phyloP scores from a whole-genome alignment of 192 early-diverging fungal genomes.

The Radiomyces spectabilis region DNA sequence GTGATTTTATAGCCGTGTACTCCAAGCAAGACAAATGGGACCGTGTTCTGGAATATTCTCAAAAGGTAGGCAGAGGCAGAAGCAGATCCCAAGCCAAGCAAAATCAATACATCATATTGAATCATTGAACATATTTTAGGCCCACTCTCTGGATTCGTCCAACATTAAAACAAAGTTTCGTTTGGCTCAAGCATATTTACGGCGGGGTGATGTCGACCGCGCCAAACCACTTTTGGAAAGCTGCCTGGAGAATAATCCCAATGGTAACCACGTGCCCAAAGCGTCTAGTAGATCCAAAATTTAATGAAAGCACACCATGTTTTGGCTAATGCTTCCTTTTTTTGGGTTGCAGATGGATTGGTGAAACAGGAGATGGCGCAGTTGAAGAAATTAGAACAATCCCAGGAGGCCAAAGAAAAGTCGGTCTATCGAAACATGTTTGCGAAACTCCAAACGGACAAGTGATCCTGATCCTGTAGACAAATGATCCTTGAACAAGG shows the following conservation, averaged over 20 bases:
- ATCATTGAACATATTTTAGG: slow-evolving; percentile 4
- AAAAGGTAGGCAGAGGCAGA: background rate
- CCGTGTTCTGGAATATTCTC: background rate
- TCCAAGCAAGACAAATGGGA: slow-evolving; percentile 1
- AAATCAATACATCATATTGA: background rate
- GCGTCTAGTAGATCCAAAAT: too few relatives aligned
- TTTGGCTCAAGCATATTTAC: slow-evolving; percentile 14
- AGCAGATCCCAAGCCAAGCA: background rate
- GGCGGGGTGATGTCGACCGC: background rate
- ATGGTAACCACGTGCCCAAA: too few relatives aligned
- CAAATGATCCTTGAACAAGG: too few relatives aligned
- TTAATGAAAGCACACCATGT: too few relatives aligned
- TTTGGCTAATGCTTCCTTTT: too few relatives aligned
- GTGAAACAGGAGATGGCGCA: slow-evolving; percentile 14
- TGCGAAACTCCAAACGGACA: too few relatives aligned
- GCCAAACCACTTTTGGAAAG: slow-evolving; percentile 2
- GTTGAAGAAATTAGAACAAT: background rate
- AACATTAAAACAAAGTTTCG: slow-evolving; percentile 17
- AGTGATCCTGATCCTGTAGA: too few relatives aligned
- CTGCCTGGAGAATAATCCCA: background rate
- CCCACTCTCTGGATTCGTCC: background rate
- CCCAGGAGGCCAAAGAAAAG: slow-evolving; percentile 6
- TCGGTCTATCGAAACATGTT: slow-evolving; percentile 14
- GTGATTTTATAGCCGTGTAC: slow-evolving; percentile 1
- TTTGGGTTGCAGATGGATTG: slow-evolving; percentile 20